phyloP scores from a whole-genome alignment of 2,329 filamentous ascomycete species.

The Calonectria hongkongensis region DNA sequence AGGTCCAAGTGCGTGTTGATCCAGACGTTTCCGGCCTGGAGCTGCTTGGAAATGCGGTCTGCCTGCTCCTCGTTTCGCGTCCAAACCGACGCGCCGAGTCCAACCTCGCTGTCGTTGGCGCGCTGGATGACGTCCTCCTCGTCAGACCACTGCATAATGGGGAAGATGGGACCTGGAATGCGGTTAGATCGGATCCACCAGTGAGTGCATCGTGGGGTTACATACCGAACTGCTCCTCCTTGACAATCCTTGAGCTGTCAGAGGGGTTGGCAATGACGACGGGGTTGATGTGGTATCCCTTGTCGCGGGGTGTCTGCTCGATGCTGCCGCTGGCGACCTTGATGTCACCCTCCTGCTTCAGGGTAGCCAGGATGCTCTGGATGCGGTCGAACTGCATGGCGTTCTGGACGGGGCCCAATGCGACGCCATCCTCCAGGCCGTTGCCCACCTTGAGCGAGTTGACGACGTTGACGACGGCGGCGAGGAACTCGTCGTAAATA shows the following conservation, averaged over 20 bases:
- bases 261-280: constrained; percentile 48
- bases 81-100: constrained; percentile 74
- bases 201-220: not conserved
- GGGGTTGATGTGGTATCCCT: constrained; percentile 48
- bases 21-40: constrained; percentile 75
- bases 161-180: constrained; percentile 68
- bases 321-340: constrained; percentile 19
- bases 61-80: constrained; percentile 69
- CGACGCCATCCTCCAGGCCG: constrained; percentile 61
- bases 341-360: constrained; percentile 16
- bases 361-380: not conserved
- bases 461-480: constrained; percentile 62
- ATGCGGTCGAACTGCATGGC: constrained; percentile 68
- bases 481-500: constrained; percentile 73
- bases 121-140: constrained; percentile 74
- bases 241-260: constrained; percentile 71
- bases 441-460: constrained; percentile 67
- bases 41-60: constrained; percentile 67
- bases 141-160: constrained; percentile 74
- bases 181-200: not conserved
- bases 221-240: constrained; percentile 67
- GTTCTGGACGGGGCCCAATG: constrained; percentile 74
- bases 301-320: not conserved
- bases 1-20: constrained; percentile 64
- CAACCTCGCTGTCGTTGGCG: constrained; percentile 70